Evolutionary conservation across 2,329 filamentous ascomycete genomes (phyloP).

Genomic region (Xylariaceae sp.): DNA sequence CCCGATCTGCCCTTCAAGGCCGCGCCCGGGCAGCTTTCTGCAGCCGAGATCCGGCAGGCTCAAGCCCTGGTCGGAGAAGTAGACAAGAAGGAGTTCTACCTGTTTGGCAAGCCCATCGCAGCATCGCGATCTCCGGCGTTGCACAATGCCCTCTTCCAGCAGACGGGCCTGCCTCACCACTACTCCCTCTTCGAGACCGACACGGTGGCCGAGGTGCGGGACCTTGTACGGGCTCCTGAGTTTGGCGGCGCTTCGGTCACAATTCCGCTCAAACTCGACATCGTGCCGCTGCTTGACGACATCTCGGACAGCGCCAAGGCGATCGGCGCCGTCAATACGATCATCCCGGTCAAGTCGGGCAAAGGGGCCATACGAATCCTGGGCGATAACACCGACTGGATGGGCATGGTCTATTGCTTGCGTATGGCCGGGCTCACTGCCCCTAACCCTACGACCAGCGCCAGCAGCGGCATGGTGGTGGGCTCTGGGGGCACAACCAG

Average conservation of each 20-base stretch:
- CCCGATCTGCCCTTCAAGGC: constrained; percentile 85
- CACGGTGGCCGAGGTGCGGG: constrained; percentile 51
- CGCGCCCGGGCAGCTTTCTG: constrained; percentile 88
- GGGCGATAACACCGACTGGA: constrained; percentile 95
- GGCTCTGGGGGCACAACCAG: constrained; percentile 89
- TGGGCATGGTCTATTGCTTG: constrained; percentile 80
- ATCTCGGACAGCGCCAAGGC: constrained; percentile 70
- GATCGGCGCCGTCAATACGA: constrained; percentile 93
- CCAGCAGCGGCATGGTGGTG: constrained; percentile 68
- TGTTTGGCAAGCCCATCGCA: constrained; percentile 82
- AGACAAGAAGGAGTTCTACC: constrained; percentile 68
- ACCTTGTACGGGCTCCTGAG: constrained; percentile 60
- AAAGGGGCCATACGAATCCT: constrained; percentile 50
- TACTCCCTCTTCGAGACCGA: constrained; percentile 75
- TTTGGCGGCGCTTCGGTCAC: constrained; percentile 96
- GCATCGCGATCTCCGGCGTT: constrained; percentile 81
- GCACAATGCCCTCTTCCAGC: constrained; percentile 78
- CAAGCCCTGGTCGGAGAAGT: constrained; percentile 76
- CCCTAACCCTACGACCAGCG: constrained; percentile 26
- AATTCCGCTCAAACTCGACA: constrained; percentile 87
- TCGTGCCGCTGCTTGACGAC: constrained; percentile 75
- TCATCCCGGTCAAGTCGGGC: constrained; percentile 55
- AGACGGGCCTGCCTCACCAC: constrained; percentile 75
- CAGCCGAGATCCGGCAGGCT: constrained; percentile 76
- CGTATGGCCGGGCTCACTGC: constrained; percentile 58